Conservation (phyloP, 208 protist species). For the Acanthamoeba castellanii region DNA sequence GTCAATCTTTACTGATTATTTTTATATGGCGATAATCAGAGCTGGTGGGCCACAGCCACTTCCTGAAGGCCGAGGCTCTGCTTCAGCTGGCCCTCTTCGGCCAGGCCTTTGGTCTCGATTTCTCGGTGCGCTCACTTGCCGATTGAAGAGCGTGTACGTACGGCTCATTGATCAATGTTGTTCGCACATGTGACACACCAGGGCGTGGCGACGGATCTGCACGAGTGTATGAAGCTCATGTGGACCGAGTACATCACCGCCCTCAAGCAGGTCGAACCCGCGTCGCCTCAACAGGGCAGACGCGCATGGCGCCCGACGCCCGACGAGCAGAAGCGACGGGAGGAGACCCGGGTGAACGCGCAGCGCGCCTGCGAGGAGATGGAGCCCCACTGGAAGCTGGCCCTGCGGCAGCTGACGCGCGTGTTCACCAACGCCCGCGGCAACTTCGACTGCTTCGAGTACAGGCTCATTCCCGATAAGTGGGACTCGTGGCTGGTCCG, state of each 20-base stretch:
- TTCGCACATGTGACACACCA: not conserved
- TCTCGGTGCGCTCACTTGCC: not conserved
- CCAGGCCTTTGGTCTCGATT: conserved; percentile 10
- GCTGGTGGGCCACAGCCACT: not conserved
- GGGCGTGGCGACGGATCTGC: not conserved
- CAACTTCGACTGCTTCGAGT: not conserved
- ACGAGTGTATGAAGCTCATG: not conserved
- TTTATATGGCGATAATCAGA: not conserved
- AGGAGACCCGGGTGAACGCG: not conserved
- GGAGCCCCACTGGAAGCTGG: not conserved
- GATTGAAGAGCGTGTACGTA: too few relatives aligned
- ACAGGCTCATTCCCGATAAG: not conserved
- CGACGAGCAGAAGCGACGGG: not conserved
- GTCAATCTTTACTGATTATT: too few relatives aligned
- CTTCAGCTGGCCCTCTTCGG: not conserved
- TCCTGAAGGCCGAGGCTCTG: not conserved
- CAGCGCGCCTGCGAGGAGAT: not conserved
- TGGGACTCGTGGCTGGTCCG: conserved; percentile 5
- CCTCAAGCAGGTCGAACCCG: not conserved
- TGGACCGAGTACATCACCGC: not conserved
- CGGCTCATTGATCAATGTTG: too few relatives aligned
- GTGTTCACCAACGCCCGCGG: conserved; percentile 7
- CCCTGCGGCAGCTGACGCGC: not conserved
- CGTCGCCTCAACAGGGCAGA: too few relatives aligned
- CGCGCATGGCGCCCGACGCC: not conserved